Percentiles rank a stretch among this genome's conserved stretches.
These are phyloP conservation scores for Neurospora sp. DNA, from an alignment of 2,329 filamentous ascomycete species.

Conservation along the genomic window DNA sequence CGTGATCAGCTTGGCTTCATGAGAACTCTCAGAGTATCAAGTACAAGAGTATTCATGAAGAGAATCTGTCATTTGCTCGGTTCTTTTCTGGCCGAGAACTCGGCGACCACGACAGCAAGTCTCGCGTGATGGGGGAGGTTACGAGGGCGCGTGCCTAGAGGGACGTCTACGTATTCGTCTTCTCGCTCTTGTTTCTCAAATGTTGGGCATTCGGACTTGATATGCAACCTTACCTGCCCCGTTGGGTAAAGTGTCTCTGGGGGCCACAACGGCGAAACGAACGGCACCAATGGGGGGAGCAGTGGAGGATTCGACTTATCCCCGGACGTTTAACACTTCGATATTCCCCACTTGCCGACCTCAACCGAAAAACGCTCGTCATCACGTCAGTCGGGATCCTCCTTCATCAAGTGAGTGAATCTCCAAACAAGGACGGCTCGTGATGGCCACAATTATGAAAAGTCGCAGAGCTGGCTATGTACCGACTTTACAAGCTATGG, in stretches of 20 bases:
- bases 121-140: neutral
- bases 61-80: neutral
- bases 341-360: neutral
- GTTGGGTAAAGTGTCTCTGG: conserved; percentile 2
- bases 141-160: neutral
- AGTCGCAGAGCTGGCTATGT: neutral
- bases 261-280: neutral
- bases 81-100: neutral
- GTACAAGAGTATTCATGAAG: neutral
- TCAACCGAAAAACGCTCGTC: neutral
- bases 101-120: neutral
- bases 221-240: conserved; percentile 3
- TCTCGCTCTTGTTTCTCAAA: neutral
- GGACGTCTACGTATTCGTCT: neutral
- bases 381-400: neutral
- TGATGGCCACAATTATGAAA: neutral
- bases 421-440: neutral
- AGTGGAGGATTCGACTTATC: neutral
- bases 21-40: neutral
- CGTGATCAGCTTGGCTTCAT: neutral
- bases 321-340: neutral
- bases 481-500: neutral
- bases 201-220: neutral
- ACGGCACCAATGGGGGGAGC: neutral
- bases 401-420: neutral